Percentiles rank a stretch among this genome's conserved stretches.
phyloP scores from a whole-genome alignment of 1,284 basidiomycete genomes.

The Naganishia sp. region DNA sequence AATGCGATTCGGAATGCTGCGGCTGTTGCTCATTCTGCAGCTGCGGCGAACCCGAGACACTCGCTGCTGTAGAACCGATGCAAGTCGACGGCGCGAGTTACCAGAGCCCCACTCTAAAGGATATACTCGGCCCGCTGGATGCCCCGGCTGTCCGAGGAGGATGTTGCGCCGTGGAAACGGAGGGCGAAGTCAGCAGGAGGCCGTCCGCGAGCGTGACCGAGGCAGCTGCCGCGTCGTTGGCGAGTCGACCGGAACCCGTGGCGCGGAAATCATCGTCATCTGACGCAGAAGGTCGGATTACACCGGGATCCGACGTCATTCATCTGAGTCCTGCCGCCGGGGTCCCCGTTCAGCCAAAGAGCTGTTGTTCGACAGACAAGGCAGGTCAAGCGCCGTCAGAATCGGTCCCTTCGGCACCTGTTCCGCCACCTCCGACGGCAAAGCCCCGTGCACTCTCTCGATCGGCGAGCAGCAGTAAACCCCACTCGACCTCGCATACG shows the following conservation, averaged over 20 bases:
- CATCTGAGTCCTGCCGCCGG: background rate
- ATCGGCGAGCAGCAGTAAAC: constrained; percentile 8
- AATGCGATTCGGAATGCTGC: constrained; percentile 53
- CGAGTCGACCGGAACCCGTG: background rate
- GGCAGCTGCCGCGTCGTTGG: background rate
- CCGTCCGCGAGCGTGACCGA: background rate
- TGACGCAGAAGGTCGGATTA: background rate
- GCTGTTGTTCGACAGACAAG: background rate
- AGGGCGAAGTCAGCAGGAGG: background rate
- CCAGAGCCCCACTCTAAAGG: background rate
- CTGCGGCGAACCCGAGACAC: constrained; percentile 37
- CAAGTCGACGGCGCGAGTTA: constrained; percentile 16
- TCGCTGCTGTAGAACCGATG: constrained; percentile 5
- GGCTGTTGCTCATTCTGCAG: constrained; percentile 52
- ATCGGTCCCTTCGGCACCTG: background rate
- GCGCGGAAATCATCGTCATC: background rate
- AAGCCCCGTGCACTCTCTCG: constrained; percentile 7
- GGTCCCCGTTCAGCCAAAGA: background rate
- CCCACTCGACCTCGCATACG: constrained; percentile 10
- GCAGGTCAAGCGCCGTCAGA: background rate
- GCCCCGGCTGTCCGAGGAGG: background rate
- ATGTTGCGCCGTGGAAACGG: background rate
- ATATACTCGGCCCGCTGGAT: background rate
- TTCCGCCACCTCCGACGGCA: background rate
- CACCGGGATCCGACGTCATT: background rate